These are phyloP conservation scores for Colletotrichum sp. DNA, from an alignment of 2,329 filamentous ascomycete genomes.

Conservation along the genomic window DNA sequence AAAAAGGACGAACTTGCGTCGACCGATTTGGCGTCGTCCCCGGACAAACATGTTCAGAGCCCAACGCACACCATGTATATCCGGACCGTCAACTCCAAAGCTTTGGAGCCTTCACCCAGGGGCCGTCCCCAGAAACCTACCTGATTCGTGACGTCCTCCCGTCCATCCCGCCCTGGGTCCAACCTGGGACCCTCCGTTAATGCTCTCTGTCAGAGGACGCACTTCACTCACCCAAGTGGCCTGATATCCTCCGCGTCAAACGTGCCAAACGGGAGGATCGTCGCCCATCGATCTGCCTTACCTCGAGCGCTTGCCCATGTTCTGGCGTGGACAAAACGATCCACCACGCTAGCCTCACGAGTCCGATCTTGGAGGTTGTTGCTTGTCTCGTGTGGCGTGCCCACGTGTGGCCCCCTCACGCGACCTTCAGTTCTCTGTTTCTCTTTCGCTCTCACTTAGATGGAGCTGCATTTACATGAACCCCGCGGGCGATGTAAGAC, in stretches of 20 bases:
- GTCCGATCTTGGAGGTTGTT: background rate
- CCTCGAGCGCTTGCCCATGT: background rate
- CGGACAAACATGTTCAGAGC: background rate
- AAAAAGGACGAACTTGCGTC: slow-evolving; percentile 6
- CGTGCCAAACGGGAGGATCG: background rate
- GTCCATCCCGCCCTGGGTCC: background rate
- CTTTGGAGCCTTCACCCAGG: background rate
- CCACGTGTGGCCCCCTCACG: background rate
- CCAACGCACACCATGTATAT: background rate
- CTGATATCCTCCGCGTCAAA: background rate
- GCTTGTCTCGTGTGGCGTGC: background rate
- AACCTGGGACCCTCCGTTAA: background rate
- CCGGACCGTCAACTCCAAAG: background rate
- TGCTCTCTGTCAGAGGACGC: background rate
- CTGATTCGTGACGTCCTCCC: slow-evolving; percentile 8
- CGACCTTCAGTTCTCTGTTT: background rate
- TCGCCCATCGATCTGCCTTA: background rate
- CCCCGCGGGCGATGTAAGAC: background rate
- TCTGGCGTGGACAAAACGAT: background rate
- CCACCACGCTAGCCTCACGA: background rate
- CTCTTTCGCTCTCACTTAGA: background rate
- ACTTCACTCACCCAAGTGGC: background rate
- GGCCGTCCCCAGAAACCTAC: background rate
- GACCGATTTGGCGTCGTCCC: background rate
- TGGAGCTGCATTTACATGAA: background rate